Evolutionary conservation across 1,284 basidiomycete species (phyloP).

Genomic region (Amylostereum areolatum): DNA sequence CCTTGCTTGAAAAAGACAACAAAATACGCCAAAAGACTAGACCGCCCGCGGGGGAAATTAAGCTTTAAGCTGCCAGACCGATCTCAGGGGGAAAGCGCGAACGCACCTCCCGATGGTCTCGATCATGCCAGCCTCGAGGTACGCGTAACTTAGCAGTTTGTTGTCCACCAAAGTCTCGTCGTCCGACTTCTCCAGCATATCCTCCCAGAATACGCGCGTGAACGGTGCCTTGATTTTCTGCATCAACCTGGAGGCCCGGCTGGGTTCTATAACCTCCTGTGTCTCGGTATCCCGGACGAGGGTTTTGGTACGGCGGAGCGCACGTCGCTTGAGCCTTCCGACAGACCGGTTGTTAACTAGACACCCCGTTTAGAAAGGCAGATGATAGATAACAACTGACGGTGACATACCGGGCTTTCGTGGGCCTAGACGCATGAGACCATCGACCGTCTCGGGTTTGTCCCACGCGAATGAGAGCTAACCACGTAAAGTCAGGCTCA

Average conservation of each 20-base stretch:
- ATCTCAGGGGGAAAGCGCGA: not conserved
- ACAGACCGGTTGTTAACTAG: slow-evolving; percentile 54
- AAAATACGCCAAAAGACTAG: slow-evolving; percentile 55
- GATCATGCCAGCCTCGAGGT: slow-evolving; percentile 60
- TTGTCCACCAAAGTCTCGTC: slow-evolving; percentile 55
- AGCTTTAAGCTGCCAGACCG: not conserved
- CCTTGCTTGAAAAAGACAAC: slow-evolving; percentile 60
- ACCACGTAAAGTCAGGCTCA: not conserved
- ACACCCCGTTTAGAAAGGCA: slow-evolving; percentile 1
- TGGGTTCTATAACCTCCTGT: slow-evolving; percentile 36
- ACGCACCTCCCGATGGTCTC: slow-evolving; percentile 48
- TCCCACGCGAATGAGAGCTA: slow-evolving; percentile 70
- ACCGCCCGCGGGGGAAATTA: not conserved
- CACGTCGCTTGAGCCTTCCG: slow-evolving; percentile 46
- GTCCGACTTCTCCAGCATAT: slow-evolving; percentile 45
- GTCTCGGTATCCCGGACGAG: slow-evolving; percentile 51
- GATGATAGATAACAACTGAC: not conserved
- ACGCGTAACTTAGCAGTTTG: slow-evolving; percentile 62
- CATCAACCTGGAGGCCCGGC: slow-evolving; percentile 30
- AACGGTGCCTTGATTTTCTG: slow-evolving; percentile 46
- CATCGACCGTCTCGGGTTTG: slow-evolving; percentile 56
- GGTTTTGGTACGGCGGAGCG: slow-evolving; percentile 53
- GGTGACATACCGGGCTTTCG: slow-evolving; percentile 50
- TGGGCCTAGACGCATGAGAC: slow-evolving; percentile 59
- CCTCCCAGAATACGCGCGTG: slow-evolving; percentile 55